A percentile compares a stretch with the other conserved stretches of the same genome.
These are phyloP conservation scores for Dentipellis sp. DNA, from an alignment of 768 basidiomycete genomes.

Conservation along the genomic window DNA sequence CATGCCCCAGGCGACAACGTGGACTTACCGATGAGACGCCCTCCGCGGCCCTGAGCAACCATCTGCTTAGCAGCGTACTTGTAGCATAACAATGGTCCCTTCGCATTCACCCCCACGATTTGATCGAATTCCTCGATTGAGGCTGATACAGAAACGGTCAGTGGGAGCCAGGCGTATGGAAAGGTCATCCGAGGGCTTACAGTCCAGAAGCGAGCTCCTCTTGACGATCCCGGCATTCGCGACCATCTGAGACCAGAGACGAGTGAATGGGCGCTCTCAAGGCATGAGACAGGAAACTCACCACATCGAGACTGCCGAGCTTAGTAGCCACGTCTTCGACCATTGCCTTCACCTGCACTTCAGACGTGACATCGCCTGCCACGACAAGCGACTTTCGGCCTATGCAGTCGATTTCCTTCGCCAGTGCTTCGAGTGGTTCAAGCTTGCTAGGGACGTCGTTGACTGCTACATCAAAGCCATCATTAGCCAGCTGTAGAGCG, in stretches of 20 bases:
- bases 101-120: constrained; percentile 12
- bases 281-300: background rate
- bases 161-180: background rate
- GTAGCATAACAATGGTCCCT: constrained; percentile 15
- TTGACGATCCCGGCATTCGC: background rate
- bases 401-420: background rate
- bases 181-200: background rate
- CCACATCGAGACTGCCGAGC: background rate
- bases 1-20: background rate
- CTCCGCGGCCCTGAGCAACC: constrained; percentile 18
- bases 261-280: background rate
- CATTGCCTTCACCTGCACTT: background rate
- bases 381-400: background rate
- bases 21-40: constrained; percentile 16
- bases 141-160: constrained; percentile 1
- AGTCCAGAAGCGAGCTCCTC: background rate
- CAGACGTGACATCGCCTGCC: background rate
- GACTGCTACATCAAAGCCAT: constrained; percentile 38
- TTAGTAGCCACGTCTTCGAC: background rate
- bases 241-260: background rate
- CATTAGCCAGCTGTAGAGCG: constrained; percentile 35
- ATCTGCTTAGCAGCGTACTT: constrained; percentile 18
- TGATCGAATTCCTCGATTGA: constrained; percentile 16
- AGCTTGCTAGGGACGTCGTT: constrained; percentile 23
- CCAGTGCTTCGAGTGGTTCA: background rate